Evolutionary conservation across 345 rosid genomes (phyloP).

Genomic region (Carallia pectinifolia): DNA sequence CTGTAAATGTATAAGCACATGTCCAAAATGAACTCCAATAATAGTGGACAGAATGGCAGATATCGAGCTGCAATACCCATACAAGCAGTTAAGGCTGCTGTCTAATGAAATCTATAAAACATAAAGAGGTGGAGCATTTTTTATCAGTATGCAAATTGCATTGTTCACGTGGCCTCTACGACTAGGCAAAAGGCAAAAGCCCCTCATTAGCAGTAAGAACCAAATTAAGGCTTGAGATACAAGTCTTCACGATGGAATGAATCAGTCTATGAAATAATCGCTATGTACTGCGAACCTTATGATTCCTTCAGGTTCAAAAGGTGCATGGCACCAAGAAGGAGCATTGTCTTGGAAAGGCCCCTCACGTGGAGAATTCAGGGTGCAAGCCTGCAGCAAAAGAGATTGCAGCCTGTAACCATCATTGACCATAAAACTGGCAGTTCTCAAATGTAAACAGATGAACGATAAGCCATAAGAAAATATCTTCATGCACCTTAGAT

Average conservation of each 20-base stretch:
- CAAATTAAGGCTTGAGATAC: too few relatives aligned
- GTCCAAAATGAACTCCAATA: conserved; percentile 84
- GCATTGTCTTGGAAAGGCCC: conserved; percentile 56
- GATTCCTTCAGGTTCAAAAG: conserved; percentile 94
- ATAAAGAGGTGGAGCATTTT: too few relatives aligned
- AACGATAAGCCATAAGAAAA: background rate
- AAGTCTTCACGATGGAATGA: background rate
- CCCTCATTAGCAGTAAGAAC: too few relatives aligned
- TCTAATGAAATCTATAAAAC: background rate
- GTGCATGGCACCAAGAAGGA: conserved; percentile 86
- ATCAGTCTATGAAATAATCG: background rate
- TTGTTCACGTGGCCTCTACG: too few relatives aligned
- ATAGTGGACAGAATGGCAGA: conserved; percentile 75
- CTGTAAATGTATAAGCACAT: conserved; percentile 66
- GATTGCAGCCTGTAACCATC: conserved; percentile 16
- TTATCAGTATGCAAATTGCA: too few relatives aligned
- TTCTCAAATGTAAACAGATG: background rate
- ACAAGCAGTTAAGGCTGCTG: background rate
- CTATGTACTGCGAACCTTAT: conserved; percentile 47
- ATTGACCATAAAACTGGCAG: conserved; percentile 6
- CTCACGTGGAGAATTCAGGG: conserved; percentile 55
- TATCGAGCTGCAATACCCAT: conserved; percentile 57
- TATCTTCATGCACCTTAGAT: conserved; percentile 50
- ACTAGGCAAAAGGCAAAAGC: too few relatives aligned
- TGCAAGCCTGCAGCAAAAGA: conserved; percentile 62